Evolutionary conservation across 2,329 filamentous ascomycete species (phyloP).

Genomic region (Hypomyces perniciosus): DNA sequence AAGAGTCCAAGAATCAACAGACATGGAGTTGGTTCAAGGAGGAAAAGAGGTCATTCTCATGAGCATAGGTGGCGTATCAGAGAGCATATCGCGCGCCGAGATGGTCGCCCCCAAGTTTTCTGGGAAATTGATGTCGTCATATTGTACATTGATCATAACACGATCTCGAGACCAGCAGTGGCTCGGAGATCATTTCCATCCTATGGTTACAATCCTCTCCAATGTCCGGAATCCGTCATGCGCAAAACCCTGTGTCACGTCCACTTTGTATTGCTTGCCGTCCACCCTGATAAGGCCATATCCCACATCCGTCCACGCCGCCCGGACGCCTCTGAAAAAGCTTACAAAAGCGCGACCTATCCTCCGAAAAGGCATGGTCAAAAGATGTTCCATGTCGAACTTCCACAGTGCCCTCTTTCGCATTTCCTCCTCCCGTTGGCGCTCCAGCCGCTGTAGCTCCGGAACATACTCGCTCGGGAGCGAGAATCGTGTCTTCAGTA

Average conservation of each 20-base stretch:
- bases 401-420: slow-evolving; percentile 35
- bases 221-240: slow-evolving; percentile 54
- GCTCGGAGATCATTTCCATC: slow-evolving; percentile 14
- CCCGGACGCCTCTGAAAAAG: slow-evolving; percentile 40
- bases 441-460: slow-evolving; percentile 25
- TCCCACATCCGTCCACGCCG: slow-evolving; percentile 51
- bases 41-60: too few species aligned
- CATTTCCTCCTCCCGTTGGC: slow-evolving; percentile 31
- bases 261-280: slow-evolving; percentile 49
- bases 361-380: slow-evolving; percentile 54
- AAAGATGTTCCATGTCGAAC: slow-evolving; percentile 49
- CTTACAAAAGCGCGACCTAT: slow-evolving; percentile 34
- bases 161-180: not conserved
- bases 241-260: slow-evolving; percentile 51
- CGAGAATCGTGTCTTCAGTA: slow-evolving; percentile 33
- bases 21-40: too few species aligned
- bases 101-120: too few species aligned
- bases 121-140: not conserved
- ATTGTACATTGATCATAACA: not conserved
- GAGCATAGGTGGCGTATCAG: too few species aligned
- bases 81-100: too few species aligned
- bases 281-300: slow-evolving; percentile 46
- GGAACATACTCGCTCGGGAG: slow-evolving; percentile 33
- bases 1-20: too few species aligned
- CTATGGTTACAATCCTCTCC: slow-evolving; percentile 45